Evolutionary conservation across 2,329 filamentous ascomycete species (phyloP).

Genomic region (Akanthomyces lecanii): DNA sequence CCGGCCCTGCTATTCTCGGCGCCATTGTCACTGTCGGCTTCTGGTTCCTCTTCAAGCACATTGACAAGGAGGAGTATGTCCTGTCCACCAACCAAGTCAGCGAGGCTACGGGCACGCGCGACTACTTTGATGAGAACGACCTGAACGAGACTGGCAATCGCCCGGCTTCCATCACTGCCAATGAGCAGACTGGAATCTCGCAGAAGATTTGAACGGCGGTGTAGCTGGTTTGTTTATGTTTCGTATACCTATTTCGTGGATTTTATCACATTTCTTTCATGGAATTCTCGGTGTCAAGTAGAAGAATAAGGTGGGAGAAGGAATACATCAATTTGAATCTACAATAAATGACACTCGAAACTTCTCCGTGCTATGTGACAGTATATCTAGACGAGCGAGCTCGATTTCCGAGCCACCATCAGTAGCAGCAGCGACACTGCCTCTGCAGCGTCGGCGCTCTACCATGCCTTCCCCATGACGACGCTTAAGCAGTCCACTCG

Average conservation of each 20-base stretch:
- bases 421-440: not conserved
- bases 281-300: not conserved
- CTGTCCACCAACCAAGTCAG: conserved; percentile 23
- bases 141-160: conserved; percentile 15
- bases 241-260: not conserved
- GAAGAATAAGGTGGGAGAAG: not conserved
- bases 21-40: conserved; percentile 41
- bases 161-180: conserved; percentile 8
- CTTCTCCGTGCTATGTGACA: not conserved
- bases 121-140: conserved; percentile 15
- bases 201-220: not conserved
- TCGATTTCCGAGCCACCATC: not conserved
- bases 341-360: not conserved
- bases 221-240: not conserved
- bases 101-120: conserved; percentile 20
- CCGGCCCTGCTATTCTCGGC: conserved; percentile 43
- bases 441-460: not conserved
- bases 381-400: not conserved
- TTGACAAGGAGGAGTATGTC: conserved; percentile 25
- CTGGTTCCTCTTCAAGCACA: conserved; percentile 22
- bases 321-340: conserved; percentile 11
- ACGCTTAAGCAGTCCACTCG: not conserved
- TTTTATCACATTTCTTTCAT: too few relatives aligned
- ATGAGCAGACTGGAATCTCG: conserved; percentile 14
- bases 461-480: not conserved